Base-by-base conservation (phyloP, 73 alveolate genomes). In the Paramecium pentaurelia region DNA sequence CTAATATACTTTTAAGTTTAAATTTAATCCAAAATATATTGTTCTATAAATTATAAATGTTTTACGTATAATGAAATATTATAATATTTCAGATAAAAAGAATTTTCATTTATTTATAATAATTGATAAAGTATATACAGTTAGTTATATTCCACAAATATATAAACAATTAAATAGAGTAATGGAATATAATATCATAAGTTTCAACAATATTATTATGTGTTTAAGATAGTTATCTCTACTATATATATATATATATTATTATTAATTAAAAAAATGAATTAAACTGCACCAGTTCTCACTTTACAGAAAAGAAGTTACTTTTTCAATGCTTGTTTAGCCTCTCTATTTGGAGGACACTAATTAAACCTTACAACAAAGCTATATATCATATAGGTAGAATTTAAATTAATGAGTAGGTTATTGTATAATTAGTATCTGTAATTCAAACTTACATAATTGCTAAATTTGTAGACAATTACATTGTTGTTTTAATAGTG, bases 211-310 rank as follows among this genome's bases (percentile, higher is more conserved):
- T 22, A 22, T 22, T 22, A 22, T 22, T 22, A 22, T 22, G 25
- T 22, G 25, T 22, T 22, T 22, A 22, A 22, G 25, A 22, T 22
- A 22, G 25, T 22, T 22, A 22, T 22, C 25, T 22, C 25, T 22
- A 22, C 25, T 22, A 22, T 22, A 22, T 37, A 75, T 18, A 54
- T 54, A 18, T 54, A 54, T 22, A 54, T 18, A 54, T 54, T 54
- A 54, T n/a, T n/a, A 1, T 51, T 22, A 22, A 51, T 16, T 54
- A n/a, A 54, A 40, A 38, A 47, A 16, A 80, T 80, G 91, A 80
- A 80, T 80, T 45, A 80, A 44, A 80, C 91, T 80, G 91, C 91
- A 25, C 71, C 75, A 25, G 77, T 47, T 18, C 73, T 80, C 32
- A 44, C 91, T 28, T 3, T 18, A 25, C 9, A 40, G 11, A 80